Evolutionary conservation across 345 rosid species (phyloP), one percentile per base, ranked within the genome.

Genomic region (Draba incana): DNA sequence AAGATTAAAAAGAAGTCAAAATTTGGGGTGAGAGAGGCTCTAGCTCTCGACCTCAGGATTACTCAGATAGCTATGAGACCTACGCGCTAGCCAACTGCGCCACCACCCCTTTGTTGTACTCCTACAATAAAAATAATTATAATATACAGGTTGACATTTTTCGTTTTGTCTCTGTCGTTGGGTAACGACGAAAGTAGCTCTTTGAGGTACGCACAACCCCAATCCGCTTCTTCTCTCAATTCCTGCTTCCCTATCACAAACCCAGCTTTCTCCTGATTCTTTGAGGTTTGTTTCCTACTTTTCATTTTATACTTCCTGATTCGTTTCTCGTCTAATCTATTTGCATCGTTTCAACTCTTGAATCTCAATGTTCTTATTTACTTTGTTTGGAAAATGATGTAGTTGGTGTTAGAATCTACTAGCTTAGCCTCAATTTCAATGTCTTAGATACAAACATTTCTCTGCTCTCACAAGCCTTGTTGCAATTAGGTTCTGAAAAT

Each of bases 71-170:
- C 90, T 83, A 86, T 84, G 93, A 87, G 90, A 88, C 90, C 92
- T 81, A 80, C 88, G 88, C 85, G 94, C 92, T 86, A 86, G 84
- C 87, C 97, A 88, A 86, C 92, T 86, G 90, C 97, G 88, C 92
- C 88, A 81, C 90, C 90, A 82, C 88, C 93, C 89, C 89, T 3
- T 28, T 3, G 4, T 28, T 28, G 4, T 0, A 2, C 5, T 28
- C 31, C 0, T 28, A 28, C 31, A 28, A 28, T 28, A 5, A 28
- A 28, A 28, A 0, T 28, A 28, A 3, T 0, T 28, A 28, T 28
- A 28, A 3, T 2, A 3, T 3, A 28, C 4, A 28, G 0, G 0
- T 6, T 41, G 12, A 2, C 2, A 23, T 35, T 48, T 45, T n/a
- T 2, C 11, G 27, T 69, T 9, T 57, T 10, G 55, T 46, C 71